Base-by-base conservation (phyloP, 768 basidiomycete species). In the Auricularia sp. region DNA sequence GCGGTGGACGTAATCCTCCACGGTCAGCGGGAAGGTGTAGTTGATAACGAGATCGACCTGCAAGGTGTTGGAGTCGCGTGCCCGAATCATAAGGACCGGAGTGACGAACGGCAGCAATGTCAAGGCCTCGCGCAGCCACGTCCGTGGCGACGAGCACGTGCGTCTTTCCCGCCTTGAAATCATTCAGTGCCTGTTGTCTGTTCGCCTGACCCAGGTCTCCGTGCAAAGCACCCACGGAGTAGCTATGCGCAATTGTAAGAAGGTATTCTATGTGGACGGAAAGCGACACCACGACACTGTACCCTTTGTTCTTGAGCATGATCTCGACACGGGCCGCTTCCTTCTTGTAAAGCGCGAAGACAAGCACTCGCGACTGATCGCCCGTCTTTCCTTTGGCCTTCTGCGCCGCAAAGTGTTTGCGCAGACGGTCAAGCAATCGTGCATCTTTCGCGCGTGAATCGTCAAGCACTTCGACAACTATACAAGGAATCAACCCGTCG, bases 321-420 rank as follows among this genome's bases (percentile, higher is more conserved):
- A 83, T 80, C 73, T 92, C 92, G 2, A 99, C 85, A n/a, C 97
- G 83, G 18, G 90, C 83, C 6, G 95, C 93, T 75, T 98, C 97
- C 74, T 94, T 96, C 78, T 99, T 99, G 80, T 99, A 99, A 45
- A 98, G 80, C 16, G 91, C 96, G 73, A 99, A 99, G 34, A 99
- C 83, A 39, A 99, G 85, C 66, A 92, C 83, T 44, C 92, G 88
- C 10, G 88, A 80, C 29, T 88, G 86, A 58, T 71, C 76, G 62
- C 76, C 75, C 62, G 78, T 79, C 56, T 73, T 79, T 64, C 81
- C 79, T n/a, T 75, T 82, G 68, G 69, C 69, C 63, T 74, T 74
- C 69, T 89, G 88, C 72, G 86, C 85, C 75, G 85, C 84, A 13
- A 78, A 73, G 18, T 89, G 75, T 3, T 76, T 74, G 39, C 77